Evolutionary conservation across 306 rosid genomes (phyloP).

Genomic region (Ormosia semicastrata): DNA sequence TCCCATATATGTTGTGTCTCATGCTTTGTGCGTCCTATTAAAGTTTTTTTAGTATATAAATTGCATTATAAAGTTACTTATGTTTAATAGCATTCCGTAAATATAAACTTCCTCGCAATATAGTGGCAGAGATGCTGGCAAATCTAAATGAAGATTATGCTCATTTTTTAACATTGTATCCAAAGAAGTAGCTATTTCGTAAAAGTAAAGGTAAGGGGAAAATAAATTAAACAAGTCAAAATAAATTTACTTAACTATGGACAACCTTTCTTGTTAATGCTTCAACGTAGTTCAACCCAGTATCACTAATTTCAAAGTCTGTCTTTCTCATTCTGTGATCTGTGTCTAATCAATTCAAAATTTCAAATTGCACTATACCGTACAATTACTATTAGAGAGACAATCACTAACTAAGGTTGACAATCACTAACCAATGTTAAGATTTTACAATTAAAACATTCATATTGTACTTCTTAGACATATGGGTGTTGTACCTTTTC

Average conservation of each 20-base stretch:
- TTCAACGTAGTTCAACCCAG: conserved; percentile 15
- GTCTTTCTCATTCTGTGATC: conserved; percentile 23
- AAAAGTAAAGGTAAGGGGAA: neutral
- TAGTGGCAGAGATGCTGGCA: neutral
- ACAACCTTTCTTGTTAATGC: neutral
- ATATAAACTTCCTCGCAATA: neutral
- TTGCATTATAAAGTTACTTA: neutral
- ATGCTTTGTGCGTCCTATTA: neutral
- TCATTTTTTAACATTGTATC: neutral
- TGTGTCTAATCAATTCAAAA: conserved; percentile 22
- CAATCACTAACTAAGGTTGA: neutral
- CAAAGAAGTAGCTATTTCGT: neutral
- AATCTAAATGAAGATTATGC: neutral
- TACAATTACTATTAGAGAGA: neutral
- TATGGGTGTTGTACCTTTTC: neutral
- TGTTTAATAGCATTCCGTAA: neutral
- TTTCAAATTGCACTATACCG: conserved; percentile 7
- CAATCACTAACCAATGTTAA: neutral
- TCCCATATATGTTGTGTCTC: neutral
- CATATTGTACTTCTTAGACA: neutral
- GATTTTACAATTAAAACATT: neutral
- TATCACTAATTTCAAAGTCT: neutral
- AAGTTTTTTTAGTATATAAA: neutral
- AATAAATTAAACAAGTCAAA: neutral
- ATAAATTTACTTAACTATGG: neutral